Conservation (phyloP, 1,284 basidiomycete species). For the Apiotrichum akiyoshidainum region DNA sequence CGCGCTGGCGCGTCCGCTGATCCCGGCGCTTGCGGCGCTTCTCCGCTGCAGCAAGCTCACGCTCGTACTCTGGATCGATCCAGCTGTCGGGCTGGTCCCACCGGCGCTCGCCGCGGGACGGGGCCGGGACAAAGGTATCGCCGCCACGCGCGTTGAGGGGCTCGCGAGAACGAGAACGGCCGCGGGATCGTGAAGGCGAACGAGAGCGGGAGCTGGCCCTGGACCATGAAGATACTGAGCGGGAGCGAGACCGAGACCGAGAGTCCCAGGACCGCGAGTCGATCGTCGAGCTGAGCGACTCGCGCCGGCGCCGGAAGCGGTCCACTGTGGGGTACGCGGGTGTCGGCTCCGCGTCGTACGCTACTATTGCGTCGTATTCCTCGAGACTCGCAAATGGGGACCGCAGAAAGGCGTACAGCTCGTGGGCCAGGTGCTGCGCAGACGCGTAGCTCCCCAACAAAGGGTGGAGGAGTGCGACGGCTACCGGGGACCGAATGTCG, state of each 20-base stretch:
- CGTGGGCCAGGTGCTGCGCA: conserved; percentile 86
- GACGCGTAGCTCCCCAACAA: conserved; percentile 63
- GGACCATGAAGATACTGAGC: conserved; percentile 7
- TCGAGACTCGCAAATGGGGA: conserved; percentile 77
- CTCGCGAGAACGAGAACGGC: conserved; percentile 9
- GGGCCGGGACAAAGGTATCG: conserved; percentile 32
- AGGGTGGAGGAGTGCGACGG: conserved; percentile 73
- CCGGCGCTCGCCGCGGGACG: conserved; percentile 22
- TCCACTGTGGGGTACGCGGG: neutral
- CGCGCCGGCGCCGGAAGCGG: neutral
- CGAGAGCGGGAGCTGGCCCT: conserved; percentile 1
- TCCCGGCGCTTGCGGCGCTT: conserved; percentile 8
- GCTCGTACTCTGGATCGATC: conserved; percentile 40
- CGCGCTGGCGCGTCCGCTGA: conserved; percentile 3
- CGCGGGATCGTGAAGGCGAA: conserved; percentile 7
- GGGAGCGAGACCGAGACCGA: neutral
- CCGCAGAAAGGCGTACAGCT: conserved; percentile 77
- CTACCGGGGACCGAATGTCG: conserved; percentile 80
- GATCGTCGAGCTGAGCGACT: conserved; percentile 4
- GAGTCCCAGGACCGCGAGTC: neutral
- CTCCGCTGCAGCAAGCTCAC: neutral
- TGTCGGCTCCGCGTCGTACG: conserved; percentile 44
- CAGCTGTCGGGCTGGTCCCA: conserved; percentile 46
- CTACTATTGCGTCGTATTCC: conserved; percentile 73
- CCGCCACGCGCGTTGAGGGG: conserved; percentile 6